Conservation (phyloP, 495 filamentous ascomycete genomes). For the Gamarada debralockiae region DNA sequence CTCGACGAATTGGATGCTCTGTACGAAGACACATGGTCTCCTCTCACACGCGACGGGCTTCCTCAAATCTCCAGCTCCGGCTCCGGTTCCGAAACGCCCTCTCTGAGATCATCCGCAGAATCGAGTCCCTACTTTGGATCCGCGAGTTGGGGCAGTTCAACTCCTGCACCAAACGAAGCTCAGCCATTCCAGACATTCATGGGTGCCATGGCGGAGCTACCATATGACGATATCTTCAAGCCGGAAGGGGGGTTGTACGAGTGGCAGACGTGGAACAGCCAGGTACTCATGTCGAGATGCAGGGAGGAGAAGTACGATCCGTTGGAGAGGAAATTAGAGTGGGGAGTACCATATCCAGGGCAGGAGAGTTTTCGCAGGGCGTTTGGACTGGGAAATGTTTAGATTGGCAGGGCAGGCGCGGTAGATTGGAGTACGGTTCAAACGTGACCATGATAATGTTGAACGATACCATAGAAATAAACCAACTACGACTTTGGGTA, state of each 20-base stretch:
- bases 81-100: not conserved
- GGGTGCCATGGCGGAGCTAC: constrained; percentile 29
- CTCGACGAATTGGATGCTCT: constrained; percentile 17
- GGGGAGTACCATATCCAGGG: not conserved
- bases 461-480: no score
- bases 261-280: constrained; percentile 20
- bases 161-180: not conserved
- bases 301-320: constrained; percentile 22
- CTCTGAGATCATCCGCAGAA: not conserved
- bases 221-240: constrained; percentile 39
- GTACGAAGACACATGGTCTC: constrained; percentile 21
- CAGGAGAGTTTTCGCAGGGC: constrained; percentile 7
- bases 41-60: constrained; percentile 2
- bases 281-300: constrained; percentile 16
- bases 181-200: constrained; percentile 25
- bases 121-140: not conserved
- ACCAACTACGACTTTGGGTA: no score
- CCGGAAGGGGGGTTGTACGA: constrained; percentile 28
- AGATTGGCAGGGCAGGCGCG: no score
- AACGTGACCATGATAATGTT: no score
- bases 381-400: constrained; percentile 13
- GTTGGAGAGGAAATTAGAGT: constrained; percentile 8
- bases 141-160: not conserved
- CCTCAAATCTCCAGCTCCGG: constrained; percentile 10
- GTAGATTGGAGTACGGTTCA: no score